Conservation (phyloP, 1,139 yeast genomes). For the Candida sanyaensis region DNA sequence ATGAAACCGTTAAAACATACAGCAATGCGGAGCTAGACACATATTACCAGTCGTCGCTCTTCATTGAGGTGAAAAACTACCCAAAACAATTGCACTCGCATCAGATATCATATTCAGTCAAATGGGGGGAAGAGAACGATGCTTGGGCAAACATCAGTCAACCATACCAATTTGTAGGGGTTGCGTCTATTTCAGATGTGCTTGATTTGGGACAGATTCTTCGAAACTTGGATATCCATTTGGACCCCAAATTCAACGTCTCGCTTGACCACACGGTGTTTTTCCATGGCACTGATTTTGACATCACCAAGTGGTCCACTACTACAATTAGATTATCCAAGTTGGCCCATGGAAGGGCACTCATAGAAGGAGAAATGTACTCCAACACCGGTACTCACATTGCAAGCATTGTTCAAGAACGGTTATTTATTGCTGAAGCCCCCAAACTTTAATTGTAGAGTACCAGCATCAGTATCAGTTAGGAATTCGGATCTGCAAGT, state of each 20-base stretch:
- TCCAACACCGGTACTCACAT: constrained; percentile 52
- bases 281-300: constrained; percentile 59
- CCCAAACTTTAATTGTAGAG: constrained; percentile 17
- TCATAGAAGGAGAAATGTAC: constrained; percentile 61
- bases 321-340: constrained; percentile 51
- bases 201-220: constrained; percentile 35
- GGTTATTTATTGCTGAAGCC: constrained; percentile 34
- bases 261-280: constrained; percentile 70
- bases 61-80: constrained; percentile 4
- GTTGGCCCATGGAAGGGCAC: constrained; percentile 53
- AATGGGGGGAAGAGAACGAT: constrained; percentile 17
- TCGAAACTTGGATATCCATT: constrained; percentile 20
- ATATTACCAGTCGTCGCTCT: constrained; percentile 2
- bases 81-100: constrained; percentile 6
- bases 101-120: constrained; percentile 37
- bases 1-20: constrained; percentile 22
- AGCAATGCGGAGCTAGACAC: background rate
- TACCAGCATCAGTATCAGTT: no score
- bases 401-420: constrained; percentile 70
- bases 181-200: constrained; percentile 64
- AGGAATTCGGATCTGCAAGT: background rate
- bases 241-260: constrained; percentile 39
- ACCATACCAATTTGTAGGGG: constrained; percentile 53
- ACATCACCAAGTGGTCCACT: constrained; percentile 53
- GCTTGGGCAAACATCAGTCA: constrained; percentile 22